These are phyloP conservation scores for Neurospora sp. DNA, from an alignment of 2,329 filamentous ascomycete species.

Conservation along the genomic window DNA sequence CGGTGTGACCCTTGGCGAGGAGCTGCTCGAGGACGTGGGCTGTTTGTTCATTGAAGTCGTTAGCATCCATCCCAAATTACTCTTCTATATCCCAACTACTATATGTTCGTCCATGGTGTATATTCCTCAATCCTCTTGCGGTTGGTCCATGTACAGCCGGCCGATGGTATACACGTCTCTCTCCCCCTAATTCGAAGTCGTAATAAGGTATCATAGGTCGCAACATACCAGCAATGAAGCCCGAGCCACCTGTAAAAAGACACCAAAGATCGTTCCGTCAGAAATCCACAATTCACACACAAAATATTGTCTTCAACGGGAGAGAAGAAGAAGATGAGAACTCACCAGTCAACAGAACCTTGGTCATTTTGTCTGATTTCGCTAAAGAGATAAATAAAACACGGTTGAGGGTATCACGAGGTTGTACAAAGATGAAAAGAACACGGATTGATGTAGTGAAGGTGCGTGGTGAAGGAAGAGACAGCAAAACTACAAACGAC, in stretches of 20 bases:
- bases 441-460: no score
- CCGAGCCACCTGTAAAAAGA: slow-evolving; percentile 32
- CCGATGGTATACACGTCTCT: neutral
- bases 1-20: slow-evolving; percentile 37
- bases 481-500: no score
- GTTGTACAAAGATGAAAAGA: no score
- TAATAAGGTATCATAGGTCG: no score
- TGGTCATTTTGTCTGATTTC: slow-evolving; percentile 29
- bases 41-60: slow-evolving; percentile 20
- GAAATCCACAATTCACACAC: neutral
- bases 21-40: slow-evolving; percentile 47
- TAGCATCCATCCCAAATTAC: neutral
- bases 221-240: slow-evolving; percentile 39
- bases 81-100: neutral
- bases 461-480: no score
- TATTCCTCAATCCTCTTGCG: neutral
- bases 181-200: neutral
- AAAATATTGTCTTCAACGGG: no score
- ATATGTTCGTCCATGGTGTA: neutral
- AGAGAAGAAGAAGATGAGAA: neutral
- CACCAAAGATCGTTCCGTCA: slow-evolving; percentile 5
- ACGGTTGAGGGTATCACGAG: no score
- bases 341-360: slow-evolving; percentile 36
- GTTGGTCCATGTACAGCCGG: neutral
- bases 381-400: no score